Conservation (phyloP, 306 rosid species). For the Prunus armeniaca region DNA sequence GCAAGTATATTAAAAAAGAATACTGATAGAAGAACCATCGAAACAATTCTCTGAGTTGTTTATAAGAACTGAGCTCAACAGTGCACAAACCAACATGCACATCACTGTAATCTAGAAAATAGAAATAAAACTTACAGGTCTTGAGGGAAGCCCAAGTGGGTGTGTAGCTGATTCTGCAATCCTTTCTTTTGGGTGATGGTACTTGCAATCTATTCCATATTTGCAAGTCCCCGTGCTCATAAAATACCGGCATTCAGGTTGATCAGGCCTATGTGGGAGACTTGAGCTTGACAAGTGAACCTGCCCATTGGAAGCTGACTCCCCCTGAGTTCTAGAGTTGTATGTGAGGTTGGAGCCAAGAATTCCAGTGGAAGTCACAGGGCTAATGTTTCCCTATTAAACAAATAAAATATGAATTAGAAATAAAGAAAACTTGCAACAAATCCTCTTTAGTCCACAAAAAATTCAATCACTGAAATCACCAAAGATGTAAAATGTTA, state of each 20-base stretch:
- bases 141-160: constrained; percentile 71
- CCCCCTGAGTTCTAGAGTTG: constrained; percentile 45
- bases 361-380: constrained; percentile 48
- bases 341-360: constrained; percentile 60
- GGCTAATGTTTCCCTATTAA: constrained; percentile 60
- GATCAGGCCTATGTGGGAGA: constrained; percentile 84
- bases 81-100: not conserved
- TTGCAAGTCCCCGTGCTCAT: constrained; percentile 88
- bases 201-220: constrained; percentile 86
- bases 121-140: constrained; percentile 71
- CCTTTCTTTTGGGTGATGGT: constrained; percentile 84
- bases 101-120: constrained; percentile 13
- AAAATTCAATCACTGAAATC: not conserved
- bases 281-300: constrained; percentile 31
- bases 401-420: constrained; percentile 19
- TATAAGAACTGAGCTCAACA: not conserved
- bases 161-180: constrained; percentile 46
- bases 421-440: not conserved
- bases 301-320: constrained; percentile 57
- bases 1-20: not conserved
- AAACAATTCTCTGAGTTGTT: not conserved
- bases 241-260: constrained; percentile 83
- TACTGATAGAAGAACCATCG: not conserved
- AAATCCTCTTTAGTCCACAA: not conserved
- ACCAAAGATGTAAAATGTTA: not conserved